phyloP scores from a whole-genome alignment of 2,329 filamentous ascomycete species.

The Aspergillus ochraceoroseus region DNA sequence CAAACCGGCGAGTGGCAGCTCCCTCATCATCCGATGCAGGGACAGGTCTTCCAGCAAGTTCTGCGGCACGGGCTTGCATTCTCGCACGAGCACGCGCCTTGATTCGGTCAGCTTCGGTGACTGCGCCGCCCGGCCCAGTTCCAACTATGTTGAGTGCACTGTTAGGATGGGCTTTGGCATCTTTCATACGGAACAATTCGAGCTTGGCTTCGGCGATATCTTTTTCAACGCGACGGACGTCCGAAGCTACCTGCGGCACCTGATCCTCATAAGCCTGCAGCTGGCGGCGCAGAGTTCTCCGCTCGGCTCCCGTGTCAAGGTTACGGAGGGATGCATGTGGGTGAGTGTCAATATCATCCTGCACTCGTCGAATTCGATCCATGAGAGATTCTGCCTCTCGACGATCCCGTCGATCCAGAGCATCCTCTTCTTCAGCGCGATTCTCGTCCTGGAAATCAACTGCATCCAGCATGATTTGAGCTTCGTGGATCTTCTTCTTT shows the following conservation, averaged over 20 bases:
- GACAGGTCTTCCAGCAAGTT: constrained; percentile 77
- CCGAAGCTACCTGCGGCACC: constrained; percentile 84
- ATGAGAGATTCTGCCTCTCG: constrained; percentile 93
- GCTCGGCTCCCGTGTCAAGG: constrained; percentile 81
- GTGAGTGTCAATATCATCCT: constrained; percentile 91
- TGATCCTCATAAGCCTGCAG: constrained; percentile 84
- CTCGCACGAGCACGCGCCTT: constrained; percentile 94
- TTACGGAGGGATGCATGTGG: constrained; percentile 68
- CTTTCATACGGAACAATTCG: constrained; percentile 87
- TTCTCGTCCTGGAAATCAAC: constrained; percentile 96
- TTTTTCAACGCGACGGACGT: constrained; percentile 84
- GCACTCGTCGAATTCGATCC: constrained; percentile 80
- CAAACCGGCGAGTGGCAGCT: constrained; percentile 75
- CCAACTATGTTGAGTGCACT: constrained; percentile 78
- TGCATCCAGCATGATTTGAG: constrained; percentile 88
- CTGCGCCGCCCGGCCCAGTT: constrained; percentile 80
- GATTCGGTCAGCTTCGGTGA: constrained; percentile 89
- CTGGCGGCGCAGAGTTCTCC: constrained; percentile 78
- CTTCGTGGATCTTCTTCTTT: constrained; percentile 87
- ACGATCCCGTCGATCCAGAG: constrained; percentile 81
- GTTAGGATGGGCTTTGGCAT: constrained; percentile 84
- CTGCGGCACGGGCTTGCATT: constrained; percentile 97
- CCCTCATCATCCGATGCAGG: constrained; percentile 66
- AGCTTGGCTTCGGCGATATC: constrained; percentile 86
- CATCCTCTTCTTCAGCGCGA: constrained; percentile 82